Base-by-base conservation (phyloP, 345 rosid species). In the Melaleuca quinquenervia region DNA sequence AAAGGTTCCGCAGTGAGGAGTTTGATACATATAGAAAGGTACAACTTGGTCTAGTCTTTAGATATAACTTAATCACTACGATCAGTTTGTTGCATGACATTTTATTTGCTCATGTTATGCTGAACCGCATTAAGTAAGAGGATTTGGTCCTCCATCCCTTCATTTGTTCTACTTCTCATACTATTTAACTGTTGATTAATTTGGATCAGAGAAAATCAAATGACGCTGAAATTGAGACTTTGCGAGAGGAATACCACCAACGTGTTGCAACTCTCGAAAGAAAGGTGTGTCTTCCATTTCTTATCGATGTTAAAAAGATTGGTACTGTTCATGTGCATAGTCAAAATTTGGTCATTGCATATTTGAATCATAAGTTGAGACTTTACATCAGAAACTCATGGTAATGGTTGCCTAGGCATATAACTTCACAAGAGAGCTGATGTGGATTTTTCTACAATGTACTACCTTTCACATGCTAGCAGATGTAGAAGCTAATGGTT, bases 231-330 rank as follows among this genome's bases (percentile, higher is more conserved):
- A 90, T 98, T 80, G 99, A 98, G 90, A 93, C 99, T 85, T 90
- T 98, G 92, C 93, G 97, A 86, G 99, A 96, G 92, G 99, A 96
- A 92, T 96, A 94, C 90, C 99, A 96, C 92, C 99, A 98, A 91
- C 93, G 98, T 91, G 95, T 96, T 92, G 93, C 97, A 70, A 91
- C 94, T 84, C 97, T 98, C 82, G 99, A 98, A 92, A 96, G 99
- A 86, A 96, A 95, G 98, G 99, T 95, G 85, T 58, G 62, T 85
- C n/a, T 80, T 52, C 82, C 52, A 49, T 49, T 32, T 70, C 48
- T 36, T 6, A 22, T 50, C 13, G 45, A 50, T 51, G 58, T 27
- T 50, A 82, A n/a, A 53, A 82, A 5, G 44, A 70, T 70, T 45
- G 78, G 78, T 32, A 21, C 24, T 70, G 32, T 70, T 70, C 78